phyloP scores from a whole-genome alignment of 257 asterid genomes.

The Solanum corneliomulleri region DNA sequence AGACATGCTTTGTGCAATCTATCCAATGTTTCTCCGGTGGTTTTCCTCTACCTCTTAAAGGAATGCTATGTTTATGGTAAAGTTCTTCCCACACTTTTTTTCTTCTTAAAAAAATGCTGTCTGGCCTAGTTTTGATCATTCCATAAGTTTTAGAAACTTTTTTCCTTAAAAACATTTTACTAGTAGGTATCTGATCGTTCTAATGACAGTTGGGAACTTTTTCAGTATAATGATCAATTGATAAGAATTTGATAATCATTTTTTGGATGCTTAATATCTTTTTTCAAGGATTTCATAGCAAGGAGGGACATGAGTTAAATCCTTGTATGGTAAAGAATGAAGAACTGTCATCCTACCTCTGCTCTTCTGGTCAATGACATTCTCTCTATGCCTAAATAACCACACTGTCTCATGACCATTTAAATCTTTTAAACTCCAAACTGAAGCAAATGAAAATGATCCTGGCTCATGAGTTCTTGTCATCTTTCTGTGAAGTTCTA shows the following conservation, averaged over 20 bases:
- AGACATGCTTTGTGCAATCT: slow-evolving; percentile 69
- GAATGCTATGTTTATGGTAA: slow-evolving; percentile 65
- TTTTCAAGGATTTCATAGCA: background rate
- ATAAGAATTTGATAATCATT: background rate
- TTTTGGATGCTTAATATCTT: background rate
- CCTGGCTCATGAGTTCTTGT: background rate
- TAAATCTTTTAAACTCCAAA: background rate
- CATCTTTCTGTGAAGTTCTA: background rate
- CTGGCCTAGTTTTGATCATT: background rate
- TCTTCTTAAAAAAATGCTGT: background rate
- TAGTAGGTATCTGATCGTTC: background rate
- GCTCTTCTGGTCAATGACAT: background rate
- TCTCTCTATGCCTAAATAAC: background rate
- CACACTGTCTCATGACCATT: background rate
- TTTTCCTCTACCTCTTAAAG: slow-evolving; percentile 68
- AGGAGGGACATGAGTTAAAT: background rate
- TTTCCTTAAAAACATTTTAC: background rate
- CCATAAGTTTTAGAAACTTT: background rate
- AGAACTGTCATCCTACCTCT: background rate
- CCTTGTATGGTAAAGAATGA: background rate
- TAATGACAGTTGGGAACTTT: background rate
- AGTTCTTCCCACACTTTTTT: slow-evolving; percentile 1
- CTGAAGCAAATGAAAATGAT: background rate
- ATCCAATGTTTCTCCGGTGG: slow-evolving; percentile 71
- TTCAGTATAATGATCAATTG: background rate